Conservation (phyloP, 1,284 basidiomycete genomes). For the Austroboletus niveus region DNA sequence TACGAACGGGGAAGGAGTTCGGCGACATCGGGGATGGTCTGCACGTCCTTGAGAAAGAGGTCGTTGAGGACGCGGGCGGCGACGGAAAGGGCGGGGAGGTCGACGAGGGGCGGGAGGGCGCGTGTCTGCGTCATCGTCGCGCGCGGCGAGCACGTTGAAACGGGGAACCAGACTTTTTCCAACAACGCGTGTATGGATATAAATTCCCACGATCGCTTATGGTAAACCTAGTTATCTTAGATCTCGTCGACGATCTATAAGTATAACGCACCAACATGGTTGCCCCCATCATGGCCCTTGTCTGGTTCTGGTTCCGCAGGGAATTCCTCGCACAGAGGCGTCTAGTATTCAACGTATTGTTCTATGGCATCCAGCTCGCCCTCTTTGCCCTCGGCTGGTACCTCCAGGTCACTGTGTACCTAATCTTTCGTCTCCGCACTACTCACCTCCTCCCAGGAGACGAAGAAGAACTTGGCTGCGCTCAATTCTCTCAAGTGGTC, state of each 20-base stretch:
- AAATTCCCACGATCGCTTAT: slow-evolving; percentile 1
- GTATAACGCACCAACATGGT: too few species aligned
- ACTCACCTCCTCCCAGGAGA: slow-evolving; percentile 43
- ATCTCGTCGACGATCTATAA: too few species aligned
- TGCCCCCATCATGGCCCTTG: too few species aligned
- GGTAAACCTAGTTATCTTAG: neutral
- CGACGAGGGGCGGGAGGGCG: slow-evolving; percentile 43
- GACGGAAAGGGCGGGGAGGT: slow-evolving; percentile 60
- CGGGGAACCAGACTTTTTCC: neutral
- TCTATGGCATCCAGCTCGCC: slow-evolving; percentile 69
- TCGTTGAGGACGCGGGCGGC: slow-evolving; percentile 68
- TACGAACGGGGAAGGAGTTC: slow-evolving; percentile 51
- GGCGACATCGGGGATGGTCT: slow-evolving; percentile 69
- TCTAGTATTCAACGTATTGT: slow-evolving; percentile 71
- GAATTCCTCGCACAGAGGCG: slow-evolving; percentile 64
- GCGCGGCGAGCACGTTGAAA: neutral
- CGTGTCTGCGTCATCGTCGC: slow-evolving; percentile 23
- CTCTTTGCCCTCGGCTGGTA: slow-evolving; percentile 81
- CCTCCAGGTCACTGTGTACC: slow-evolving; percentile 54
- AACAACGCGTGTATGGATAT: slow-evolving; percentile 1
- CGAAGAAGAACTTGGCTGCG: slow-evolving; percentile 60
- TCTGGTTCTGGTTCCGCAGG: slow-evolving; percentile 65
- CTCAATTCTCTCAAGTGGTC: slow-evolving; percentile 78
- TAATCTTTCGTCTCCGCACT: neutral
- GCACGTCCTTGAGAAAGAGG: slow-evolving; percentile 66